These are phyloP conservation scores for Irpex sp. DNA, from an alignment of 1,284 basidiomycete species.

Conservation along the genomic window DNA sequence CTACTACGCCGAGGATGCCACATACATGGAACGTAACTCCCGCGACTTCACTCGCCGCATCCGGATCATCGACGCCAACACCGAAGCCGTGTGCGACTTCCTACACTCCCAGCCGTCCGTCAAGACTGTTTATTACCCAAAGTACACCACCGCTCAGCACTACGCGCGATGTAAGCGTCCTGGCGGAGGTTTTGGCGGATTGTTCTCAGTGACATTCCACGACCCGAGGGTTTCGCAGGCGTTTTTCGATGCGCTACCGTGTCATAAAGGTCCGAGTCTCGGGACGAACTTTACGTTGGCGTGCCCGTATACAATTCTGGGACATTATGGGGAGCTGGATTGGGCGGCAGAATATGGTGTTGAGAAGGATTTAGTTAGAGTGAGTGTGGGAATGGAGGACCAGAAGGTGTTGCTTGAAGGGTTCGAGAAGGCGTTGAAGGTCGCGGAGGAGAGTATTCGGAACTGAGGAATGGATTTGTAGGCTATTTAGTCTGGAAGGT, in stretches of 20 bases:
- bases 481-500: too few species aligned
- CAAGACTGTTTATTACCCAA: constrained; percentile 89
- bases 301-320: constrained; percentile 91
- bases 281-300: constrained; percentile 97
- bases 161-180: constrained; percentile 63
- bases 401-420: constrained; percentile 52
- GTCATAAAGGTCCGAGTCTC: constrained; percentile 89
- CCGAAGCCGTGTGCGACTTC: constrained; percentile 79
- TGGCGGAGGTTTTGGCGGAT: constrained; percentile 77
- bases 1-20: constrained; percentile 90
- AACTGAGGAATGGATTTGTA: too few species aligned
- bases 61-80: constrained; percentile 77
- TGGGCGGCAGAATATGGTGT: constrained; percentile 92
- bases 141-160: constrained; percentile 71
- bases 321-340: constrained; percentile 87
- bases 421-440: constrained; percentile 67
- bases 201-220: constrained; percentile 91
- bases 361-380: constrained; percentile 79
- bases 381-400: constrained; percentile 91
- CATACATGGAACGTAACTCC: constrained; percentile 98
- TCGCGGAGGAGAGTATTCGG: constrained; percentile 49
- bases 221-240: constrained; percentile 63
- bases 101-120: constrained; percentile 66
- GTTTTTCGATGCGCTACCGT: constrained; percentile 86
- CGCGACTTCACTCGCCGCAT: constrained; percentile 86